Evolutionary conservation across 805 yeast genomes (phyloP), one percentile per base, ranked within the genome.

Genomic region (Candida glaebosa): DNA sequence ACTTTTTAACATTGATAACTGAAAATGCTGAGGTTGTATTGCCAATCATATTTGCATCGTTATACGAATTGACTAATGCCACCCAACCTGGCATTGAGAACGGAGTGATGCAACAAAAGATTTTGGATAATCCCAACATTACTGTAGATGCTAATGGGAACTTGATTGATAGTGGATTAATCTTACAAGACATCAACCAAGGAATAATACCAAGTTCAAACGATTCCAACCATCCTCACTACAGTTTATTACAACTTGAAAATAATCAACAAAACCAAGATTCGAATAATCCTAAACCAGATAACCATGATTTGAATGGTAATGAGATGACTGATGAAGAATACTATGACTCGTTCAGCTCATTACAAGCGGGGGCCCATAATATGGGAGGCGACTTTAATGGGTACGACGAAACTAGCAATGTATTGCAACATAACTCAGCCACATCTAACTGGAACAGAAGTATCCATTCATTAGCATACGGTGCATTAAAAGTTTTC

Each of bases 1-100:
- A 87, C 66, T 90, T 93, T 61, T 78, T 90, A 49, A 84, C 89
- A 32, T 67, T 91, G 52, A 89, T 93, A 37, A 87, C 95, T 16
- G 98, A 93, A 56, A 86, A 86, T 60, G 90, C 95, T 6, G 96
- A 89, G 54, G 90, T 86, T 28, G 88, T 91, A 41, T 69, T 93
- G 52, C 98, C 99, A 20, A 89, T 93, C 35, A 79, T 93, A 28
- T 93, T 88, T 64, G 84, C 96, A 1, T 79, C 96, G 2, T 73
- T 93, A 49, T 91, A 88, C 61, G 96, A 90, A 61, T 74, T 90
- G 47, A 82, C 95, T 12, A 69, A 69, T 52, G 53, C 73, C 4
- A 69, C 74, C 0, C 75, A 69, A 48, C 73, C 73, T 10, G 71
- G 72, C 8, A 49, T 60, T 28, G 67, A 70, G 30, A 68, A 61